Base-by-base conservation (phyloP, 768 basidiomycete species). In the Agaricus bisporus region DNA sequence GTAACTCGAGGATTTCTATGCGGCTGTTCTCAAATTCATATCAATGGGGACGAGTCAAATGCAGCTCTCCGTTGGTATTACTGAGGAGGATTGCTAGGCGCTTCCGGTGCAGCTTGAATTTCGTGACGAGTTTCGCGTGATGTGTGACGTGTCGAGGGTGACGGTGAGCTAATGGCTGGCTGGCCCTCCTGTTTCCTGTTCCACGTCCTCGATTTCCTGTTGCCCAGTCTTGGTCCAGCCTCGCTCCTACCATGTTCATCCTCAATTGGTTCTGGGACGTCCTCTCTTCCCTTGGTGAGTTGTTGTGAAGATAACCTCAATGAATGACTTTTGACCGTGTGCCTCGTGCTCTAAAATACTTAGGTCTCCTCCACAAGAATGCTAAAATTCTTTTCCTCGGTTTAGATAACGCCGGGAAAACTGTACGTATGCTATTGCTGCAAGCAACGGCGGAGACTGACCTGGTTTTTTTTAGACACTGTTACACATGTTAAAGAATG, bases 341-440 rank as follows among this genome's bases (percentile, higher is more conserved):
- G 57, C 35, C 42, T 51, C 35, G 37, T 56, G 35, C 45, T 29
- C 53, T 38, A 35, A 41, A 45, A 32, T 32, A 8, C 11, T 35
- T 58, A 95, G 93, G 93, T 60, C 78, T 95, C 63, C 64, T 87
- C 73, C 90, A 94, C 79, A 97, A 99, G 88, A 98, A 97, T 68
- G 97, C 97, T 60, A 99, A 98, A 82, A 97, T 99, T 68, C 82
- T 99, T 59, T 99, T 99, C 85, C 82, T 99, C 49, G 97, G 97
- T 58, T 82, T 98, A 51, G 95, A 98, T 69, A 99, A 98, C 76
- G 97, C 97, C 49, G 95, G 97, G 66, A 99, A 98, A 81, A 98
- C 97, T 56, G 95, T 97, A 58, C 56, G 87, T 64, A 12, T 18
- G 54, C 36, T 4, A 1, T 20, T 41, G 7, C 45, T 15, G 11